phyloP scores from a whole-genome alignment of 1,139 yeast genomes.

The Tardiomyces depauwii region DNA sequence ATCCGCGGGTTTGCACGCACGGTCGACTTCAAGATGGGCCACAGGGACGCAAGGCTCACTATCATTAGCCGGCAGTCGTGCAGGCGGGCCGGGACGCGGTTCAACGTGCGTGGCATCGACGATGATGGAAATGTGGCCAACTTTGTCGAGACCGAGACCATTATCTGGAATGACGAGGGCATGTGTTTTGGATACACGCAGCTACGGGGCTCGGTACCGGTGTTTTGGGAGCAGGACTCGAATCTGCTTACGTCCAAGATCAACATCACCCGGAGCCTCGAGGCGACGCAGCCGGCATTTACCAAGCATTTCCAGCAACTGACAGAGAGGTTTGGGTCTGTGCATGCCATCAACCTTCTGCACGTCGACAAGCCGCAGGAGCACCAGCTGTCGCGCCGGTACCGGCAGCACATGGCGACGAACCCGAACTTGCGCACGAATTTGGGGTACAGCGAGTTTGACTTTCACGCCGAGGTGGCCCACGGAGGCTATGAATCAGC shows the following conservation, averaged over 20 bases:
- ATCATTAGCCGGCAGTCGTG: slow-evolving; percentile 89
- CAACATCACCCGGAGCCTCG: slow-evolving; percentile 74
- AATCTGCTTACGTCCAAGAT: slow-evolving; percentile 68
- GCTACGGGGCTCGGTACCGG: slow-evolving; percentile 88
- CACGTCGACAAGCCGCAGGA: slow-evolving; percentile 67
- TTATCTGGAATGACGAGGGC: slow-evolving; percentile 44
- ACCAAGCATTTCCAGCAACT: slow-evolving; percentile 66
- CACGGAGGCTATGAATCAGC: slow-evolving; percentile 85
- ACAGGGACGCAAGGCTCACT: slow-evolving; percentile 50
- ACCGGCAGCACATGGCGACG: slow-evolving; percentile 34
- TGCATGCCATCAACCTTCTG: slow-evolving; percentile 74
- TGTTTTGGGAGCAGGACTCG: slow-evolving; percentile 97
- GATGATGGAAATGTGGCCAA: slow-evolving; percentile 94
- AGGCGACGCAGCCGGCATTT: slow-evolving; percentile 88
- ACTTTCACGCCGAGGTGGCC: slow-evolving; percentile 87
- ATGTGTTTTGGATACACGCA: slow-evolving; percentile 70
- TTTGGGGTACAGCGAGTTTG: slow-evolving; percentile 60
- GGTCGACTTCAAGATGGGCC: slow-evolving; percentile 38
- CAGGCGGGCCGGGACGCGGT: slow-evolving; percentile 93
- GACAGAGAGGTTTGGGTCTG: slow-evolving; percentile 67
- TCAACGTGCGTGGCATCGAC: slow-evolving; percentile 88
- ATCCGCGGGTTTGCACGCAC: slow-evolving; percentile 94
- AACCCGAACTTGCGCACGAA: slow-evolving; percentile 32
- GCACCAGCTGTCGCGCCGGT: slow-evolving; percentile 57
- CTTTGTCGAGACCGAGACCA: slow-evolving; percentile 89